Evolutionary conservation across 306 rosid genomes (phyloP).

Genomic region (Dryas alaskensis): DNA sequence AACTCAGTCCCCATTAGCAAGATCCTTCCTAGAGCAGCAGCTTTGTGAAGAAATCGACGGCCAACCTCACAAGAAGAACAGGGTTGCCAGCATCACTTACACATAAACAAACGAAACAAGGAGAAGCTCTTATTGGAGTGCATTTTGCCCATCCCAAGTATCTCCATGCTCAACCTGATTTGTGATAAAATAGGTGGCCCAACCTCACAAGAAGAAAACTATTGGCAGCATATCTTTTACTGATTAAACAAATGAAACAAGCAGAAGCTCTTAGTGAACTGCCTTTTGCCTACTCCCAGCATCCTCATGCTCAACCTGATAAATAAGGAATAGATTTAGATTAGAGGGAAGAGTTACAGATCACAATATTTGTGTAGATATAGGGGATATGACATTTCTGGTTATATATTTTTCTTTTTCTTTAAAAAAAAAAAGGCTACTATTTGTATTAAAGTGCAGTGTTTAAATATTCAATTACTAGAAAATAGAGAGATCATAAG

Average conservation of each 20-base stretch:
- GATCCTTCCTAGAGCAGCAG: conserved; percentile 4
- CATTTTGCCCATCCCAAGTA: conserved; percentile 45
- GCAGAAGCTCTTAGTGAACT: conserved; percentile 34
- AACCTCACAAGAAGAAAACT: not conserved
- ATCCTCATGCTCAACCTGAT: conserved; percentile 54
- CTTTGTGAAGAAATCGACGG: not conserved
- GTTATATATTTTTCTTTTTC: not conserved
- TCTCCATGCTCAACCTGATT: conserved; percentile 54
- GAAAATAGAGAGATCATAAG: not conserved
- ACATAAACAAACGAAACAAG: conserved; percentile 5
- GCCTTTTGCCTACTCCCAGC: conserved; percentile 45
- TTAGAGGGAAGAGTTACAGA: not conserved
- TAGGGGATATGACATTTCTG: not conserved
- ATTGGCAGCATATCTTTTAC: not conserved
- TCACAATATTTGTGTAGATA: not conserved
- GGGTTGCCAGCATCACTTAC: not conserved
- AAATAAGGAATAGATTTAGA: not conserved
- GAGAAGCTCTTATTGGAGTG: conserved; percentile 32
- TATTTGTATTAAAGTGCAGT: not conserved
- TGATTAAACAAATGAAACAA: conserved; percentile 2
- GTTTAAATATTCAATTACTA: not conserved
- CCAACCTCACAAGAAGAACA: not conserved
- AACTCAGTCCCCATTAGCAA: conserved; percentile 2
- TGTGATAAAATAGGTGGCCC: not conserved
- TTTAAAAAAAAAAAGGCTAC: no score